phyloP scores from a whole-genome alignment of 768 basidiomycete genomes.

The Lentinus tigrinus region DNA sequence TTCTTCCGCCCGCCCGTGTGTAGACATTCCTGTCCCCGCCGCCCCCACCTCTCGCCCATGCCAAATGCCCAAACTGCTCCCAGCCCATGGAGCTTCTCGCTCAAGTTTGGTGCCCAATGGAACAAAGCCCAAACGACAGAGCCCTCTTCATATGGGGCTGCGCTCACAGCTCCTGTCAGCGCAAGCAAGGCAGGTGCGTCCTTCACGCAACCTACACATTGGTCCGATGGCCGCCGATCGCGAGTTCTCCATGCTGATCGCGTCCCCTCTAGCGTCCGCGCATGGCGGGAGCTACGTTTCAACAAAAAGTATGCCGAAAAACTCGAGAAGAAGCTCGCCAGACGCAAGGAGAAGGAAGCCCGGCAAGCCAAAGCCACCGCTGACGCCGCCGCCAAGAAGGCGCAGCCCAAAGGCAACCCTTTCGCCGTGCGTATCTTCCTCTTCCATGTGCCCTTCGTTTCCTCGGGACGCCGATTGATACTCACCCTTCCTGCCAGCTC shows the following conservation, averaged over 20 bases:
- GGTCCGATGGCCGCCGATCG: background rate
- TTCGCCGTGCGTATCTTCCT: slow-evolving; percentile 52
- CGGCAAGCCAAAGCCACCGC: slow-evolving; percentile 35
- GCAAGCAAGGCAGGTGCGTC: slow-evolving; percentile 69
- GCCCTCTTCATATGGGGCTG: slow-evolving; percentile 88
- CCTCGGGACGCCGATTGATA: background rate
- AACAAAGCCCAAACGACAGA: slow-evolving; percentile 81
- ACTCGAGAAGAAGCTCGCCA: slow-evolving; percentile 54
- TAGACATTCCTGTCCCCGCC: slow-evolving; percentile 73
- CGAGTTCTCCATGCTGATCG: background rate
- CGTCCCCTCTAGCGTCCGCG: slow-evolving; percentile 61
- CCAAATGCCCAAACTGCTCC: slow-evolving; percentile 70
- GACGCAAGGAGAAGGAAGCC: slow-evolving; percentile 36
- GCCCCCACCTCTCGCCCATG: slow-evolving; percentile 65
- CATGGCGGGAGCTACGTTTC: slow-evolving; percentile 73
- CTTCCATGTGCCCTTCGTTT: background rate
- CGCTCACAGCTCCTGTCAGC: slow-evolving; percentile 65
- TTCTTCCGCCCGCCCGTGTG: background rate
- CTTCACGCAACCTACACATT: background rate
- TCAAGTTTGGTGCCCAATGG: slow-evolving; percentile 90
- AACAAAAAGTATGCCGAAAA: slow-evolving; percentile 77
- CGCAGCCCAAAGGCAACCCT: slow-evolving; percentile 51
- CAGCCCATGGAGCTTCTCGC: slow-evolving; percentile 78
- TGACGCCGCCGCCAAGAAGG: slow-evolving; percentile 31
- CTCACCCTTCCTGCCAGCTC: slow-evolving; percentile 16